Conservation (phyloP, 2,329 filamentous ascomycete genomes). For the Aspergillus floridensis region DNA sequence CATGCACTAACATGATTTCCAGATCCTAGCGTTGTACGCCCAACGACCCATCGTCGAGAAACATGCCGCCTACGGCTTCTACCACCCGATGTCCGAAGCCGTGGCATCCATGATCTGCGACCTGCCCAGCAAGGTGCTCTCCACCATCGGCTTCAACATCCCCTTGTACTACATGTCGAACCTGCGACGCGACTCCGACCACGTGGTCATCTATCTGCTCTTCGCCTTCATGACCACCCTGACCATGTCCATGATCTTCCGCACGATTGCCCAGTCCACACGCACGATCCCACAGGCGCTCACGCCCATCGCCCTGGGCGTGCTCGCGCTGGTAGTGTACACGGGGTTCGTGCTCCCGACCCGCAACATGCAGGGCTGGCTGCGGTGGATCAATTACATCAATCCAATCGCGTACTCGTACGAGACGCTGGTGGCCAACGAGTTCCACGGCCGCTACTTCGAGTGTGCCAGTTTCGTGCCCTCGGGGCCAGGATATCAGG, state of each 20-base stretch:
- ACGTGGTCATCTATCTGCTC: slow-evolving; percentile 74
- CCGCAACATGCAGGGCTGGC: slow-evolving; percentile 69
- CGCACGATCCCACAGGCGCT: slow-evolving; percentile 57
- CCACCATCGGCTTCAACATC: slow-evolving; percentile 71
- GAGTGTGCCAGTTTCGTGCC: slow-evolving; percentile 46
- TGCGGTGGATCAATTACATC: slow-evolving; percentile 74
- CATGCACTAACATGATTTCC: no score
- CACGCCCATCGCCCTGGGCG: slow-evolving; percentile 50
- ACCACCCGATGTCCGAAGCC: slow-evolving; percentile 12
- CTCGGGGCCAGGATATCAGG: slow-evolving; percentile 29
- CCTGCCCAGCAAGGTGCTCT: slow-evolving; percentile 71
- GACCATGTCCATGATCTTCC: slow-evolving; percentile 78
- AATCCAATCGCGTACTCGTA: slow-evolving; percentile 76
- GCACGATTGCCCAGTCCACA: slow-evolving; percentile 70
- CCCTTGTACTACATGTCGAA: slow-evolving; percentile 82
- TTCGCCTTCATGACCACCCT: slow-evolving; percentile 55
- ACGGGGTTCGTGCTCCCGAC: slow-evolving; percentile 43
- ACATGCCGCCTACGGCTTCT: slow-evolving; percentile 16
- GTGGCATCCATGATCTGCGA: slow-evolving; percentile 13
- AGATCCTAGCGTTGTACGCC: slow-evolving; percentile 16
- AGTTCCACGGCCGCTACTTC: slow-evolving; percentile 66
- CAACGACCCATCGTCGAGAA: slow-evolving; percentile 18
- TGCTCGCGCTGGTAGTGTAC: slow-evolving; percentile 41
- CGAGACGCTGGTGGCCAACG: slow-evolving; percentile 75
- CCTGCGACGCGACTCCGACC: slow-evolving; percentile 67